Evolutionary conservation across 2,329 filamentous ascomycete species (phyloP).

Genomic region (Aspergillus sp.): DNA sequence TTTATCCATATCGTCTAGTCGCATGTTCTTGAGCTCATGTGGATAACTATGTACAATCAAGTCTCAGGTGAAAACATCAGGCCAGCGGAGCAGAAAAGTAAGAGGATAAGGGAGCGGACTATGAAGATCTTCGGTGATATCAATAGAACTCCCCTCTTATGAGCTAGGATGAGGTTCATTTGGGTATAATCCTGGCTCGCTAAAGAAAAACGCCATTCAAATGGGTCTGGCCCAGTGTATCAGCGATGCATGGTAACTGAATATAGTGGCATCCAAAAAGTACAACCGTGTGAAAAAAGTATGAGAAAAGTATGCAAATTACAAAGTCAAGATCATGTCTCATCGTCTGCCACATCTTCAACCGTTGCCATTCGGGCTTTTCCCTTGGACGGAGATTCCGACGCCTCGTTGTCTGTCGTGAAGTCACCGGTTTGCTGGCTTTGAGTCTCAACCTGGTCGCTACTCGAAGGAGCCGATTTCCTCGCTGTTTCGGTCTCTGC

Average conservation of each 20-base stretch:
- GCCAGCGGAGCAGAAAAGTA: background rate
- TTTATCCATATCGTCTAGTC: background rate
- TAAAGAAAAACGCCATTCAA: constrained; percentile 20
- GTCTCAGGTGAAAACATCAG: background rate
- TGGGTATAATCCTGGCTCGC: constrained; percentile 27
- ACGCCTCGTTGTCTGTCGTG: background rate
- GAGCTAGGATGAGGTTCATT: constrained; percentile 9
- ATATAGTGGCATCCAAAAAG: constrained; percentile 18
- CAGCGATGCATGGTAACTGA: background rate
- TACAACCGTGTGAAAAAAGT: constrained; percentile 1
- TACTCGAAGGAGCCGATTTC: constrained; percentile 3
- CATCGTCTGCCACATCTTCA: constrained; percentile 41
- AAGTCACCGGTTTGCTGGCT: constrained; percentile 13
- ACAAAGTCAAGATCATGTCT: constrained; percentile 22
- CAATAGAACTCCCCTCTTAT: background rate
- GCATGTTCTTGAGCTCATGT: constrained; percentile 1
- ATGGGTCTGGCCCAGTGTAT: background rate
- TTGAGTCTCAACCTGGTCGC: background rate
- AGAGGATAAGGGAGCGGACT: background rate
- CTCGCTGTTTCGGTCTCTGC: constrained; percentile 25
- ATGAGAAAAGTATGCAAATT: constrained; percentile 11
- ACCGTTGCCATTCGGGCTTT: constrained; percentile 40
- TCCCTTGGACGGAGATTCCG: constrained; percentile 37
- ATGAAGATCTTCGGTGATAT: background rate
- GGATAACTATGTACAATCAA: constrained; percentile 10